Conservation (phyloP, 2,329 filamentous ascomycete genomes). For the Sclerotinia sclerotiorum region DNA sequence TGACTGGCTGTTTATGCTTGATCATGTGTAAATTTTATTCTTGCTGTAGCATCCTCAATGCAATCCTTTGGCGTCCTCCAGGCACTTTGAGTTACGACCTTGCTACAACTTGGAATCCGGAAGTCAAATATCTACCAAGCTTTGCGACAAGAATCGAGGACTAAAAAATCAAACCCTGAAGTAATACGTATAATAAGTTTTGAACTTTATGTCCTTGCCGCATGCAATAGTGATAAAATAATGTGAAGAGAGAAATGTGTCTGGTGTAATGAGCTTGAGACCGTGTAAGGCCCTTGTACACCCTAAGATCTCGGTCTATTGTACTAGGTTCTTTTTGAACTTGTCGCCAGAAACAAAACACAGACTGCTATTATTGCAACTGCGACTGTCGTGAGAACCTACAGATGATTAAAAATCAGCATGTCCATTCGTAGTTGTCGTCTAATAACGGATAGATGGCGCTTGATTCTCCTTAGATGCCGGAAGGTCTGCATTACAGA, state of each 20-base stretch:
- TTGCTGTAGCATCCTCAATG: constrained; percentile 68
- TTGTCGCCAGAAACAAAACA: constrained; percentile 56
- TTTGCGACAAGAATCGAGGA: constrained; percentile 70
- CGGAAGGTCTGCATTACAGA: neutral
- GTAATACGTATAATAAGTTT: constrained; percentile 85
- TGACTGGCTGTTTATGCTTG: constrained; percentile 54
- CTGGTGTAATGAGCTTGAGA: constrained; percentile 83
- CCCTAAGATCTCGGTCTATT: constrained; percentile 24
- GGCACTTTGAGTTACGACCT: constrained; percentile 60
- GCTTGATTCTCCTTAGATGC: neutral
- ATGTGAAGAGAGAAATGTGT: constrained; percentile 80
- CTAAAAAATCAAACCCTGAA: constrained; percentile 72
- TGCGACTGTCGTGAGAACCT: constrained; percentile 64
- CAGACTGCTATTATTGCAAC: constrained; percentile 65
- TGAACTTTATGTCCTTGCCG: constrained; percentile 65
- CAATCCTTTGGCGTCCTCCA: constrained; percentile 82
- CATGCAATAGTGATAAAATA: constrained; percentile 70
- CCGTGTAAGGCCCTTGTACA: constrained; percentile 46
- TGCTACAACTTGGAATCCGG: constrained; percentile 86
- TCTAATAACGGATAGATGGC: neutral
- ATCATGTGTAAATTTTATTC: constrained; percentile 72
- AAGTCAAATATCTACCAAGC: constrained; percentile 82
- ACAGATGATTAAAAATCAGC: constrained; percentile 10
- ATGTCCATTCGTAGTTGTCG: neutral
- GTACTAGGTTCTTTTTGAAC: constrained; percentile 35